Conservation (phyloP, 2,329 filamentous ascomycete genomes). For the Colletotrichum euphorbiae region DNA sequence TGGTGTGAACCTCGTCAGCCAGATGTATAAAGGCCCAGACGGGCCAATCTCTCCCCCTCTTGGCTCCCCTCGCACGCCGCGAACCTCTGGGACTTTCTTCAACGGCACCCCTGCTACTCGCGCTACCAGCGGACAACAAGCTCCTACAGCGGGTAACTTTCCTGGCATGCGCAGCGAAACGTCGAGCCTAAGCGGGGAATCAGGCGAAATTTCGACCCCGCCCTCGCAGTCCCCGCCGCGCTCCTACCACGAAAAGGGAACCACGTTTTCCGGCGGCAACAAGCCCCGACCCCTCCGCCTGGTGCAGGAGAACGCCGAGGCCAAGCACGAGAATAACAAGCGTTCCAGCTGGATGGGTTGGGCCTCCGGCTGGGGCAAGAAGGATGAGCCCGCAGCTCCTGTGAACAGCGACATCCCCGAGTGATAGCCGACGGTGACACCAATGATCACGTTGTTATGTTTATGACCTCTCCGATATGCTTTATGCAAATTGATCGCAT, state of each 20-base stretch:
- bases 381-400: conserved; percentile 55
- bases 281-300: conserved; percentile 88
- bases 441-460: conserved; percentile 33
- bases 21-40: conserved; percentile 86
- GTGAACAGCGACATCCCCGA: conserved; percentile 38
- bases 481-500: conserved; percentile 23
- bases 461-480: conserved; percentile 33
- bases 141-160: conserved; percentile 70
- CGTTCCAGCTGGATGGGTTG: conserved; percentile 75
- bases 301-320: conserved; percentile 79
- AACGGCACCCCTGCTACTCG: conserved; percentile 65
- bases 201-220: conserved; percentile 62
- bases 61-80: conserved; percentile 68
- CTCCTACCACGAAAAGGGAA: conserved; percentile 64
- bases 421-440: conserved; percentile 25
- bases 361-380: conserved; percentile 61
- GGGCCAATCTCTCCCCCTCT: conserved; percentile 71
- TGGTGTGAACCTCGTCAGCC: conserved; percentile 78
- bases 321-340: conserved; percentile 63
- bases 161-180: conserved; percentile 77
- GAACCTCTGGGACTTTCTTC: conserved; percentile 75
- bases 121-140: conserved; percentile 61
- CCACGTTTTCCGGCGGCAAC: conserved; percentile 71
- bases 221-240: conserved; percentile 66
- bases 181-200: conserved; percentile 75